These are phyloP conservation scores for Lepidium africanum DNA, from an alignment of 345 rosid genomes.

Conservation along the genomic window DNA sequence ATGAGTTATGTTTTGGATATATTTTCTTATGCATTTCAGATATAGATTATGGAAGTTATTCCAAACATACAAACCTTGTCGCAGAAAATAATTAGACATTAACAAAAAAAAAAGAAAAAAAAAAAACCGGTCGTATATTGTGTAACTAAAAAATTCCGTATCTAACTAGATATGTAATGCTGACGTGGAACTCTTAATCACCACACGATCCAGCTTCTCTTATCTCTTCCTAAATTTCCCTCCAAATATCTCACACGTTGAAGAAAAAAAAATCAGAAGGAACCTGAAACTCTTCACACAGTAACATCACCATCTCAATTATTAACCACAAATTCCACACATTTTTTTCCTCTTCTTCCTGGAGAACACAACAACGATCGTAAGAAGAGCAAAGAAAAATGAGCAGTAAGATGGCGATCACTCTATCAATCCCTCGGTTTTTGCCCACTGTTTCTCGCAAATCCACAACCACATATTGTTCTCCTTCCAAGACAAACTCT, in stretches of 20 bases:
- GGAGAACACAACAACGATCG: not conserved
- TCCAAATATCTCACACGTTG: not conserved
- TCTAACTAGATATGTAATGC: conserved; percentile 7
- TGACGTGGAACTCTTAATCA: conserved; percentile 6
- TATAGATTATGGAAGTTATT: too few species aligned
- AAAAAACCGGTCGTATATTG: too few species aligned
- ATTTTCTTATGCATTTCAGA: too few species aligned
- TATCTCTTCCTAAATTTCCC: conserved; percentile 12
- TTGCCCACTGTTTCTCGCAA: conserved; percentile 36
- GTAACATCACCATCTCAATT: conserved; percentile 2
- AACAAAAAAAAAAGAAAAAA: too few species aligned
- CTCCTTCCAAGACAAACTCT: conserved; percentile 35
- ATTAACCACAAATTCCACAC: conserved; percentile 8
- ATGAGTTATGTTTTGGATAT: too few species aligned
- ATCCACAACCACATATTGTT: conserved; percentile 26
- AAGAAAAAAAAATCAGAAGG: not conserved
- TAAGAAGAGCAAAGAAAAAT: not conserved
- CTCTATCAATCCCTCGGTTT: conserved; percentile 52
- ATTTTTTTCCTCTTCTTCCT: not conserved
- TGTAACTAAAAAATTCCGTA: too few species aligned
- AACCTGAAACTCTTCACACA: not conserved
- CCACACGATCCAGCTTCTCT: conserved; percentile 12
- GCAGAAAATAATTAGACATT: too few species aligned
- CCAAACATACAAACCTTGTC: too few species aligned
- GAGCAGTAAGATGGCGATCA: conserved; percentile 42